Conservation (phyloP, 1,284 basidiomycete genomes). For the Cronartium quercuum region DNA sequence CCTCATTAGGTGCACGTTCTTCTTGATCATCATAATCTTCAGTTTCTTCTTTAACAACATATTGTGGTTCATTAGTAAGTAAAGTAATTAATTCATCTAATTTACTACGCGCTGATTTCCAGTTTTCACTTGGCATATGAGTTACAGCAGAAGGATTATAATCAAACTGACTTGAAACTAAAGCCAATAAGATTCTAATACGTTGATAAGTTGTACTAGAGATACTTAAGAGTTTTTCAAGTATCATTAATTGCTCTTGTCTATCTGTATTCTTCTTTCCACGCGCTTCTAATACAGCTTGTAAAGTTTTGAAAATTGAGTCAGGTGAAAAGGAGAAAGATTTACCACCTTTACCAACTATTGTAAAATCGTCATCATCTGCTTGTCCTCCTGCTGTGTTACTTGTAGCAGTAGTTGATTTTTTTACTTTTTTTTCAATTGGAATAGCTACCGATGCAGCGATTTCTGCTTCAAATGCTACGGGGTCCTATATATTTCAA, state of each 20-base stretch:
- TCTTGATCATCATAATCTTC: conserved; percentile 87
- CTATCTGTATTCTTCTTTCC: conserved; percentile 94
- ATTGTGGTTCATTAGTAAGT: conserved; percentile 64
- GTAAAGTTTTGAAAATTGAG: conserved; percentile 85
- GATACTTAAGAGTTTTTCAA: conserved; percentile 80
- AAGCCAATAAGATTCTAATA: conserved; percentile 86
- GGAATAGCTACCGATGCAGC: conserved; percentile 55
- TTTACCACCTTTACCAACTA: conserved; percentile 85
- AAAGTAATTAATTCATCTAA: conserved; percentile 79
- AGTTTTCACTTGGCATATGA: conserved; percentile 87
- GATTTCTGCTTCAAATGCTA: conserved; percentile 75
- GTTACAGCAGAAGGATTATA: conserved; percentile 74
- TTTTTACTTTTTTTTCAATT: conserved; percentile 47
- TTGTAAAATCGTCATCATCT: conserved; percentile 72
- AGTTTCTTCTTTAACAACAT: conserved; percentile 72
- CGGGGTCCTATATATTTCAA: conserved; percentile 63
- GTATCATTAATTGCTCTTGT: conserved; percentile 82
- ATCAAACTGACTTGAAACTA: conserved; percentile 93
- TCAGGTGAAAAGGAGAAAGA: conserved; percentile 77
- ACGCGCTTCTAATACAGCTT: conserved; percentile 84
- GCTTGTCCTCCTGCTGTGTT: conserved; percentile 37
- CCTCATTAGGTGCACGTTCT: conserved; percentile 68
- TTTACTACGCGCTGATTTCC: conserved; percentile 79
- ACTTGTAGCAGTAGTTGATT: conserved; percentile 48
- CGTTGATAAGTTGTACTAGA: conserved; percentile 80